These are phyloP conservation scores for Boletales sp. DNA, from an alignment of 768 basidiomycete genomes.

Conservation along the genomic window DNA sequence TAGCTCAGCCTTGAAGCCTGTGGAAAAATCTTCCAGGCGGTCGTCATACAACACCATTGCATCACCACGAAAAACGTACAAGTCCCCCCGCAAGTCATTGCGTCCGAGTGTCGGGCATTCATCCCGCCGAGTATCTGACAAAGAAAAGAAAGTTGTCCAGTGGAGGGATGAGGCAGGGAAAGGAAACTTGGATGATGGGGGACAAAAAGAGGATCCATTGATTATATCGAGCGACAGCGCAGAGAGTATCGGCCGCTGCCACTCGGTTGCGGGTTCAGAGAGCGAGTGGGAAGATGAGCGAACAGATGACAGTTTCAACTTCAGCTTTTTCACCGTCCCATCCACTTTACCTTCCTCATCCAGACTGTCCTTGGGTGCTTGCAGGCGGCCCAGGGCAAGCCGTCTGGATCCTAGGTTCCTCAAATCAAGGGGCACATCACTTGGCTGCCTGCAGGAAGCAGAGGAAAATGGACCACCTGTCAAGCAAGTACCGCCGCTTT, in stretches of 20 bases:
- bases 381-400: conserved; percentile 56
- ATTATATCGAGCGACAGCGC: conserved; percentile 37
- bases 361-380: conserved; percentile 14
- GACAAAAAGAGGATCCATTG: conserved; percentile 23
- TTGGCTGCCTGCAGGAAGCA: conserved; percentile 68
- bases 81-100: conserved; percentile 69
- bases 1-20: conserved; percentile 48
- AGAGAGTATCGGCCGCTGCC: conserved; percentile 28
- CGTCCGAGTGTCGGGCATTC: conserved; percentile 62
- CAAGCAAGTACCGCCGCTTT: conserved; percentile 40
- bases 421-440: conserved; percentile 44
- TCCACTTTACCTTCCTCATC: conserved; percentile 40
- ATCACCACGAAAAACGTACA: conserved; percentile 49
- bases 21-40: conserved; percentile 39
- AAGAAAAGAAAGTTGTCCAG: conserved; percentile 75
- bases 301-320: conserved; percentile 70
- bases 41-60: conserved; percentile 38
- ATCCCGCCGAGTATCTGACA: conserved; percentile 62
- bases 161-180: conserved; percentile 88
- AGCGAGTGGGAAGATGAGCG: conserved; percentile 91
- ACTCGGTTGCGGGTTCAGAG: conserved; percentile 63
- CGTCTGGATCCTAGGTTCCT: conserved; percentile 71
- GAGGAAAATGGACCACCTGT: conserved; percentile 53
- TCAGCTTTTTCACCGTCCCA: conserved; percentile 43
- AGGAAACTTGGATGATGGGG: conserved; percentile 70